These are phyloP conservation scores for Talaromyces proteolyticus DNA, from an alignment of 495 filamentous ascomycete genomes.

Conservation along the genomic window DNA sequence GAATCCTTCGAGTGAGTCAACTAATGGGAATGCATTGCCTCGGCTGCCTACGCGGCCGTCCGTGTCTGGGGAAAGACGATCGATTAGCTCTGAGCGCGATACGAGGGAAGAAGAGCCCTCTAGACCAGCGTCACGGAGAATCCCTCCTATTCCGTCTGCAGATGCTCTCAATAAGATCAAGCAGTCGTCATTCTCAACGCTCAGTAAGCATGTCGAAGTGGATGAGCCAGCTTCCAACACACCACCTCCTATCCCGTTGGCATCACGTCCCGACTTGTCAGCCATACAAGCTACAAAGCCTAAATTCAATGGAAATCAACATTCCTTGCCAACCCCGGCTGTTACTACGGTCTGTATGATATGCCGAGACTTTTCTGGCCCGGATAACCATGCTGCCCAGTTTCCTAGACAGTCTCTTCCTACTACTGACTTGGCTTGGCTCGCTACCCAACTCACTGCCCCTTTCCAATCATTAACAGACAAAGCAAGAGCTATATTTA, in stretches of 20 bases:
- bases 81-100: slow-evolving; percentile 9
- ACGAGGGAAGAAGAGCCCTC: not conserved
- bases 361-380: slow-evolving; percentile 81
- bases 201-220: slow-evolving; percentile 25
- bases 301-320: slow-evolving; percentile 18
- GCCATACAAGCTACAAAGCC: slow-evolving; percentile 51
- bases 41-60: slow-evolving; percentile 27
- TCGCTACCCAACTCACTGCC: slow-evolving; percentile 69
- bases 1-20: slow-evolving; percentile 2
- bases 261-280: slow-evolving; percentile 53
- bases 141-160: slow-evolving; percentile 29
- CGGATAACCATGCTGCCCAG: slow-evolving; percentile 71
- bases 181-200: slow-evolving; percentile 30
- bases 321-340: slow-evolving; percentile 7
- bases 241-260: slow-evolving; percentile 51
- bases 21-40: slow-evolving; percentile 11
- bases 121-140: slow-evolving; percentile 15
- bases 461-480: slow-evolving; percentile 80
- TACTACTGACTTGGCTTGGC: slow-evolving; percentile 55
- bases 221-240: slow-evolving; percentile 9
- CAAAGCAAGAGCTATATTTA: slow-evolving; percentile 87
- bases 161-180: slow-evolving; percentile 25
- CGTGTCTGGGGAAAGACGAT: slow-evolving; percentile 14
- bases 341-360: slow-evolving; percentile 53
- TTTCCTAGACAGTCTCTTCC: slow-evolving; percentile 68